These are phyloP conservation scores for Myriosclerotinia scirpicola DNA, from an alignment of 2,329 filamentous ascomycete species.

Conservation along the genomic window DNA sequence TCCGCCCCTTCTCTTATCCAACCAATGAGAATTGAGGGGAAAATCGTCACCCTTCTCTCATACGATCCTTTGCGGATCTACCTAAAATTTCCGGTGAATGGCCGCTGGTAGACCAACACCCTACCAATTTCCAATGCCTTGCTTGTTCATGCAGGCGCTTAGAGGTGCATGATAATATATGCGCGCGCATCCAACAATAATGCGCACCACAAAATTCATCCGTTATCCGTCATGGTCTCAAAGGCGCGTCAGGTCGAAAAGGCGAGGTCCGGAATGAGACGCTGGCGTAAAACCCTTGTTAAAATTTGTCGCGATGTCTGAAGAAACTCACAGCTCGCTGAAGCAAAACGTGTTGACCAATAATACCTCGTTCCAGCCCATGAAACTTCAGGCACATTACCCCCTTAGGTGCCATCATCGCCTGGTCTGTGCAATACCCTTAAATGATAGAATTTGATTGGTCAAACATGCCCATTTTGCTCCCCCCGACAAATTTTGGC, in stretches of 20 bases:
- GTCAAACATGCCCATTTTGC: too few relatives aligned
- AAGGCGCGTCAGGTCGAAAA: slow-evolving; percentile 11
- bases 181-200: slow-evolving; percentile 24
- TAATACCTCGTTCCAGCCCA: background rate
- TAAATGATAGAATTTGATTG: too few relatives aligned
- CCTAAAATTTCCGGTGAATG: slow-evolving; percentile 10
- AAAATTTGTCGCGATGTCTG: slow-evolving; percentile 19
- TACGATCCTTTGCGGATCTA: slow-evolving; percentile 7
- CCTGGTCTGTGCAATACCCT: too few relatives aligned
- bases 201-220: slow-evolving; percentile 19
- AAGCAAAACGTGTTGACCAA: background rate
- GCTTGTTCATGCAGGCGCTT: slow-evolving; percentile 25
- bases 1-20: slow-evolving; percentile 10
- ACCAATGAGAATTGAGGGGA: slow-evolving; percentile 13
- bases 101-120: background rate
- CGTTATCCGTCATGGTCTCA: background rate
- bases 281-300: slow-evolving; percentile 8
- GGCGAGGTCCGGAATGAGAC: slow-evolving; percentile 14
- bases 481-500: too few relatives aligned
- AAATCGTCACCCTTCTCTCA: background rate
- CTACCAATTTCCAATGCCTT: slow-evolving; percentile 12
- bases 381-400: background rate
- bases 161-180: slow-evolving; percentile 23
- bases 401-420: background rate
- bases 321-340: background rate